A percentile compares a stretch with the other conserved stretches of the same genome.
These are phyloP conservation scores for Picea abies DNA, from an alignment of 83 land plant genomes.

Conservation along the genomic window DNA sequence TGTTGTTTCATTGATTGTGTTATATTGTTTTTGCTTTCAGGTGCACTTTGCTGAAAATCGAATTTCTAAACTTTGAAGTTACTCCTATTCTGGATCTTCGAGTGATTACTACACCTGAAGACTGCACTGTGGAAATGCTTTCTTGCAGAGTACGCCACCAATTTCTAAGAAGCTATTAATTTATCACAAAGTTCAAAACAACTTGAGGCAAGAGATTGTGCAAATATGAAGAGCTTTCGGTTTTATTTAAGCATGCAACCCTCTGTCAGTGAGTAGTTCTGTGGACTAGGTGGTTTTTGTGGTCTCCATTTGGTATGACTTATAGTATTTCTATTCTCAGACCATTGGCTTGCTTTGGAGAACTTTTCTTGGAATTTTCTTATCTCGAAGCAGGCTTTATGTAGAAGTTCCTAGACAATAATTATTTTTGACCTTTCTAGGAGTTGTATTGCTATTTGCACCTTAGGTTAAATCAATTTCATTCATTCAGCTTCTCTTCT, in stretches of 20 bases:
- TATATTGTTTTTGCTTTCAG: constrained; percentile 30
- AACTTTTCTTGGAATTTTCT: no score
- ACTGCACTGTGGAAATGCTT: constrained; percentile 74
- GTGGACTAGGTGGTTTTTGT: no score
- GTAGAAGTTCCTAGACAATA: no score
- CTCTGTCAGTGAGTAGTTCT: no score
- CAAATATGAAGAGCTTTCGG: background rate
- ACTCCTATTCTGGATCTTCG: constrained; percentile 73
- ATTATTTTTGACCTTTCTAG: no score
- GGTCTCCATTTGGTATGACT: no score
- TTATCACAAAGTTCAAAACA: constrained; percentile 7
- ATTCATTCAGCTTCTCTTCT: no score
- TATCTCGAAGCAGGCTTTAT: no score
- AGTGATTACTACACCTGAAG: constrained; percentile 50
- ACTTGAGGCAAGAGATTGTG: background rate
- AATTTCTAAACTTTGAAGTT: constrained; percentile 70
- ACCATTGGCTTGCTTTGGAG: no score
- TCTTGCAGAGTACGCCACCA: constrained; percentile 59
- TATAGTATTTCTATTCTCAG: no score
- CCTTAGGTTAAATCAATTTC: no score
- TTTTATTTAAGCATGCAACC: background rate
- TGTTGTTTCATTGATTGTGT: background rate
- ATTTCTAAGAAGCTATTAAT: background rate
- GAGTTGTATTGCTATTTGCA: no score
- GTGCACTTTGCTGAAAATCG: constrained; percentile 63